Base-by-base conservation (phyloP, 78 protist species). In the Emiliania huxleyi region DNA sequence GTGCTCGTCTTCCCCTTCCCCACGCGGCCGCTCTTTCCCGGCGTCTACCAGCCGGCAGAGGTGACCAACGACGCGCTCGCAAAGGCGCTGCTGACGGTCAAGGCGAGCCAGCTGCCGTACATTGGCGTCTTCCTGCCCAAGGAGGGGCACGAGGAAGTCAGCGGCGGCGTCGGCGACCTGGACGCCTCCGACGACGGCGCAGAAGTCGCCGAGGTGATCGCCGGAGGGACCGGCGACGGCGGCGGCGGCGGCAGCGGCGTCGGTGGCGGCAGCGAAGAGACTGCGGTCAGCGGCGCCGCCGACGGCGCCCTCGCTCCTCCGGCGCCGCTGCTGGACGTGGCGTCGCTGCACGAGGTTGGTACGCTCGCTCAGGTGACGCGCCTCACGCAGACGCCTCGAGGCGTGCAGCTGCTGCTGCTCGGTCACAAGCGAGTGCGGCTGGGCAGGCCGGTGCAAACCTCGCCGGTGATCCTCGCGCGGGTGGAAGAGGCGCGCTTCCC, bases 21-120 rank as follows among this genome's bases (percentile, higher is more conserved):
- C 15, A 77, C 11, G 19, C 43, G 85, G 48, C 85, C 85, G 48
- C 85, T 77, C 85, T 77, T 77, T 21, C 85, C 85, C 33, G 85
- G 85, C 22, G 85, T 77, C 29, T 77, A 40, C 85, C 85, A 77
- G 46, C 85, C 85, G 49, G 4, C 35, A 45, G 85, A 77, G 46
- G 85, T 77, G 43, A 77, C 85, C 21, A 29, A 81, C 55, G 48
- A 42, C 22, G 56, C 23, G 23, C 48, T 44, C 2, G 48, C 11
- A 37, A 42, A 25, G 6, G 89, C 89, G 55, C 55, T 81, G 35
- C 0, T 81, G 26, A 18, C 52, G 33, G 89, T 42, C 37, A 44
- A 44, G 89, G 55, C 0, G n/a, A 26, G n/a, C 21, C 0, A 0
- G 38, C 5, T 44, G 38, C 89, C 89, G 21, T 44, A 42, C 89